Conservation (phyloP, 1,139 yeast species). For the Taphrina pruni region DNA sequence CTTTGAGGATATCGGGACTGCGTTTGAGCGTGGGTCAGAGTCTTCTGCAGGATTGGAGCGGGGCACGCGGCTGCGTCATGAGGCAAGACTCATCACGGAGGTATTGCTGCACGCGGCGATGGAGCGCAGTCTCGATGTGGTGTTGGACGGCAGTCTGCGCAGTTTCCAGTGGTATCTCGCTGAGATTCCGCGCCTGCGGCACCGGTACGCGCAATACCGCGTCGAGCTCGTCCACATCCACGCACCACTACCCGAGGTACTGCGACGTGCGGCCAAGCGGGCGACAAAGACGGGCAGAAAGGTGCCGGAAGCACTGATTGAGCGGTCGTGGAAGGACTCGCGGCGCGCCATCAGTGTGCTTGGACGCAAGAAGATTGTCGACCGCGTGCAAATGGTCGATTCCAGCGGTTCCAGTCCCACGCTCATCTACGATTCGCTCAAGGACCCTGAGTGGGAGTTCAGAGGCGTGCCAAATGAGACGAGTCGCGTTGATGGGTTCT, state of each 20-base stretch:
- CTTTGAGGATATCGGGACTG: constrained; percentile 17
- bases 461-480: constrained; percentile 35
- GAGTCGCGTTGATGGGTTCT: constrained; percentile 31
- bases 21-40: constrained; percentile 12
- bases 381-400: constrained; percentile 39
- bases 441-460: constrained; percentile 29
- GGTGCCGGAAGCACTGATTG: constrained; percentile 31
- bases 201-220: constrained; percentile 22
- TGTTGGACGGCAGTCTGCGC: constrained; percentile 33
- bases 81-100: constrained; percentile 36
- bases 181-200: constrained; percentile 20
- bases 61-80: constrained; percentile 28
- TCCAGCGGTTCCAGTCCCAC: constrained; percentile 24
- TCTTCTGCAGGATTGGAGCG: constrained; percentile 9
- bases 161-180: constrained; percentile 33
- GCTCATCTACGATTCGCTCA: constrained; percentile 21
- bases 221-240: constrained; percentile 37
- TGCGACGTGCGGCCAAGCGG: constrained; percentile 28
- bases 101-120: constrained; percentile 26
- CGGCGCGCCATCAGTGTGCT: constrained; percentile 38
- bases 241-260: constrained; percentile 32
- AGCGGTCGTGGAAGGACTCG: constrained; percentile 40
- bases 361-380: constrained; percentile 37
- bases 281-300: constrained; percentile 22
- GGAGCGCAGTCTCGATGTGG: constrained; percentile 26